These are phyloP conservation scores for Amanita pallidorosea DNA, from an alignment of 768 basidiomycete species.

Conservation along the genomic window DNA sequence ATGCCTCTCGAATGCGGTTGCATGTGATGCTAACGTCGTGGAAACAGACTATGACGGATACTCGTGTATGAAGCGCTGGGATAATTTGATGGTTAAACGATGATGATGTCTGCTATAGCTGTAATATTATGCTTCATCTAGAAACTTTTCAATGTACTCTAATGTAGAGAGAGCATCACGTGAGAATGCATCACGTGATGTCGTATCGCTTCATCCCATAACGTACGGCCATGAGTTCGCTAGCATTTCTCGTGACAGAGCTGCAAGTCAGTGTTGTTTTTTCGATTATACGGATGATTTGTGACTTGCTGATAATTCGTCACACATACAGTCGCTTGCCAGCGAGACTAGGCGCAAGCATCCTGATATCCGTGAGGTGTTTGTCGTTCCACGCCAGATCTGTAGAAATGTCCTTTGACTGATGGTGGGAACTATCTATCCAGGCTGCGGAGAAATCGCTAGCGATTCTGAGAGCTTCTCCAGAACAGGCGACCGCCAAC, in stretches of 20 bases:
- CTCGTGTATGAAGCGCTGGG: slow-evolving; percentile 49
- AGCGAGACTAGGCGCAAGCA: slow-evolving; percentile 84
- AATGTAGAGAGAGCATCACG: too few relatives aligned
- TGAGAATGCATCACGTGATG: not conserved
- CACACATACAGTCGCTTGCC: slow-evolving; percentile 57
- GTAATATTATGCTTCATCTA: too few relatives aligned
- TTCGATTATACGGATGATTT: not conserved
- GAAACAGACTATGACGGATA: slow-evolving; percentile 44
- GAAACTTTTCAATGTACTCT: too few relatives aligned
- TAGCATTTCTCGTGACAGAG: slow-evolving; percentile 64
- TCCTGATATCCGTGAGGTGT: slow-evolving; percentile 89
- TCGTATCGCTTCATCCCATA: not conserved
- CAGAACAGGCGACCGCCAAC: slow-evolving; percentile 64
- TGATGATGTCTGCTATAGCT: not conserved
- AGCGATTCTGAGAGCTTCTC: slow-evolving; percentile 68
- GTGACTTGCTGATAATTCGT: not conserved
- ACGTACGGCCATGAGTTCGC: slow-evolving; percentile 40
- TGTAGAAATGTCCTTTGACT: not conserved
- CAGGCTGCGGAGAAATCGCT: slow-evolving; percentile 85
- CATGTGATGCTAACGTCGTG: not conserved
- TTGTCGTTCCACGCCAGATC: slow-evolving; percentile 10
- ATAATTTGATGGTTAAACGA: slow-evolving; percentile 18
- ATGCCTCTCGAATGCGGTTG: slow-evolving; percentile 1
- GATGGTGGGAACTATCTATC: not conserved
- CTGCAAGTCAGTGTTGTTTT: slow-evolving; percentile 39